phyloP scores from a whole-genome alignment of 1,284 basidiomycete species.

The Porodaedalea pini region DNA sequence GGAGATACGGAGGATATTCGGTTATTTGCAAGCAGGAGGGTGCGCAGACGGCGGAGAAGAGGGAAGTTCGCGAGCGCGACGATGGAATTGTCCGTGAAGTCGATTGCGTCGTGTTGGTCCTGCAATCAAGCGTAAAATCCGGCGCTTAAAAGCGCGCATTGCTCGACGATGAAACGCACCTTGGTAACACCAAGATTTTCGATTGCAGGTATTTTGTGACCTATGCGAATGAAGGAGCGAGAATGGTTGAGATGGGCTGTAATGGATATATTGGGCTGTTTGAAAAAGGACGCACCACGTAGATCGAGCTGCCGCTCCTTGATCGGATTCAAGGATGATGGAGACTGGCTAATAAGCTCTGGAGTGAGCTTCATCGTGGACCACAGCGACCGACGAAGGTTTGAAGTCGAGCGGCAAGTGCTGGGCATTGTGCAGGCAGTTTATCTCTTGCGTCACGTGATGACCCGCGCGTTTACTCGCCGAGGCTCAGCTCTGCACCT shows the following conservation, averaged over 20 bases:
- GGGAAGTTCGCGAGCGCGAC: constrained; percentile 84
- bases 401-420: constrained; percentile 35
- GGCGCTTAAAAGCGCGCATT: constrained; percentile 20
- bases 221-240: constrained; percentile 38
- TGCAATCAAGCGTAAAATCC: constrained; percentile 29
- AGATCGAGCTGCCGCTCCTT: constrained; percentile 96
- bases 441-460: constrained; percentile 32
- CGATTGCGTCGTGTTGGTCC: constrained; percentile 93
- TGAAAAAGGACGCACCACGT: constrained; percentile 60
- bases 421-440: not conserved
- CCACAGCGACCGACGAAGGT: constrained; percentile 17
- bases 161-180: constrained; percentile 43
- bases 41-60: constrained; percentile 73
- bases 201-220: constrained; percentile 95
- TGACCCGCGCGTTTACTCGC: constrained; percentile 40
- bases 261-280: constrained; percentile 10
- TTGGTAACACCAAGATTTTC: constrained; percentile 98
- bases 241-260: constrained; percentile 11
- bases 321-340: constrained; percentile 81
- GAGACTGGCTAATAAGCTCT: constrained; percentile 78
- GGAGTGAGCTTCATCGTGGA: constrained; percentile 85
- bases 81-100: constrained; percentile 96
- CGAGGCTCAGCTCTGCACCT: not conserved
- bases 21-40: constrained; percentile 85
- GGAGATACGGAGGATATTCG: constrained; percentile 80